A percentile compares a stretch with the other conserved stretches of the same genome.
Evolutionary conservation across 2,329 filamentous ascomycete genomes (phyloP).

Genomic region (Aspergillus sojae): DNA sequence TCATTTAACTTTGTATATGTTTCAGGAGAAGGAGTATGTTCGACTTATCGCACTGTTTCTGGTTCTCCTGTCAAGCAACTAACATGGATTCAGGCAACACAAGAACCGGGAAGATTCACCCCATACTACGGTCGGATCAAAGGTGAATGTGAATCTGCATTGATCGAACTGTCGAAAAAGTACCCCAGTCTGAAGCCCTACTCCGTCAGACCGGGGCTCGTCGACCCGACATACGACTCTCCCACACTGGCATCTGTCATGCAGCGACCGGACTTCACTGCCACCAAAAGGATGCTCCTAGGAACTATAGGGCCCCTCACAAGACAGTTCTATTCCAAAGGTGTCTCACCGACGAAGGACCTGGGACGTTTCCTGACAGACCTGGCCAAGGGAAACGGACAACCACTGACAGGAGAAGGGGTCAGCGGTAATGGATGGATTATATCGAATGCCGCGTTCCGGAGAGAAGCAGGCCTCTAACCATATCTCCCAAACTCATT

Average conservation of each 20-base stretch:
- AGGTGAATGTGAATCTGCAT: slow-evolving; percentile 63
- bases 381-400: slow-evolving; percentile 41
- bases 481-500: not conserved
- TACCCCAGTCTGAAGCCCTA: slow-evolving; percentile 54
- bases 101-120: slow-evolving; percentile 57
- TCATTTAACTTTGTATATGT: slow-evolving; percentile 73
- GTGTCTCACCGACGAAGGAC: slow-evolving; percentile 49
- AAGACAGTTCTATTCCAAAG: slow-evolving; percentile 4
- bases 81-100: slow-evolving; percentile 22
- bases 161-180: slow-evolving; percentile 56
- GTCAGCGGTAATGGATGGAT: slow-evolving; percentile 15
- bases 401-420: slow-evolving; percentile 7
- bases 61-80: not conserved
- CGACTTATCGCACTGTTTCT: not conserved
- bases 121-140: slow-evolving; percentile 66
- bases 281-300: slow-evolving; percentile 25
- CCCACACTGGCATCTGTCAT: slow-evolving; percentile 39
- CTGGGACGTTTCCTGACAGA: slow-evolving; percentile 53
- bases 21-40: slow-evolving; percentile 53
- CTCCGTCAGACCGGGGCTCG: slow-evolving; percentile 60
- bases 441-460: slow-evolving; percentile 16
- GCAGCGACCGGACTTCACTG: slow-evolving; percentile 30
- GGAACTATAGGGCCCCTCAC: slow-evolving; percentile 8
- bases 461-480: slow-evolving; percentile 12
- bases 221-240: slow-evolving; percentile 55